Percentiles rank a stretch among this genome's conserved stretches.
These are phyloP conservation scores for Candida piceae DNA, from an alignment of 805 yeast genomes.

Conservation along the genomic window DNA sequence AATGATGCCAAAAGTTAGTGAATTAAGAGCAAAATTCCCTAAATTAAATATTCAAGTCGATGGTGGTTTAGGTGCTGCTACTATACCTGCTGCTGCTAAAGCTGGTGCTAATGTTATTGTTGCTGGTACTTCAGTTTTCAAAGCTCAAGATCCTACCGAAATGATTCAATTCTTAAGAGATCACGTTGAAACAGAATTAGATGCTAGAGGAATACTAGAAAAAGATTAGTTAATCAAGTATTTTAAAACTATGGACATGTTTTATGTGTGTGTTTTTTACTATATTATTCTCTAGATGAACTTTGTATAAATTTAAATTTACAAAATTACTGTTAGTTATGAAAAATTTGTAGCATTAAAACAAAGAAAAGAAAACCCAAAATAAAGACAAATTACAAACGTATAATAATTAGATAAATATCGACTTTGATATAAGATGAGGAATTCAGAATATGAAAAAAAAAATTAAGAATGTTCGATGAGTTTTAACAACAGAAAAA, in stretches of 20 bases:
- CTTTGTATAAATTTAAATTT: too few relatives aligned
- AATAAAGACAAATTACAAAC: not conserved
- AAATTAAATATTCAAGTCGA: slow-evolving; percentile 89
- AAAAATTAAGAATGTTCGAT: too few relatives aligned
- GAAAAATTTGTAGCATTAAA: not conserved
- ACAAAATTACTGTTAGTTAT: too few relatives aligned
- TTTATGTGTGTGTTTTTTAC: too few relatives aligned
- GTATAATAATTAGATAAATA: not conserved
- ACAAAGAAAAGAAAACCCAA: not conserved
- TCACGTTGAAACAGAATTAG: slow-evolving; percentile 49
- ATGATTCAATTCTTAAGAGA: slow-evolving; percentile 64
- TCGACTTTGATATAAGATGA: too few relatives aligned
- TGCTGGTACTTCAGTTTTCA: slow-evolving; percentile 93
- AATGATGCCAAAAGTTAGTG: slow-evolving; percentile 94
- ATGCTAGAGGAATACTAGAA: slow-evolving; percentile 39
- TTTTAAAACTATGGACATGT: too few relatives aligned
- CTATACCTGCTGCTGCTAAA: slow-evolving; percentile 79
- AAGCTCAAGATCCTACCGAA: slow-evolving; percentile 70
- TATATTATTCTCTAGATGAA: too few relatives aligned
- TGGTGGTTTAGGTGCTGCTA: slow-evolving; percentile 90
- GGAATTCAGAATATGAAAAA: too few relatives aligned
- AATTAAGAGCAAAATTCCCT: slow-evolving; percentile 70
- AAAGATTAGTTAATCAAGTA: slow-evolving; percentile 5
- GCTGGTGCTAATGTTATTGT: slow-evolving; percentile 99
- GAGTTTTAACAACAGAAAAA: too few relatives aligned